Base-by-base conservation (phyloP, 257 asterid genomes). In the Haberlea rhodopensis region DNA sequence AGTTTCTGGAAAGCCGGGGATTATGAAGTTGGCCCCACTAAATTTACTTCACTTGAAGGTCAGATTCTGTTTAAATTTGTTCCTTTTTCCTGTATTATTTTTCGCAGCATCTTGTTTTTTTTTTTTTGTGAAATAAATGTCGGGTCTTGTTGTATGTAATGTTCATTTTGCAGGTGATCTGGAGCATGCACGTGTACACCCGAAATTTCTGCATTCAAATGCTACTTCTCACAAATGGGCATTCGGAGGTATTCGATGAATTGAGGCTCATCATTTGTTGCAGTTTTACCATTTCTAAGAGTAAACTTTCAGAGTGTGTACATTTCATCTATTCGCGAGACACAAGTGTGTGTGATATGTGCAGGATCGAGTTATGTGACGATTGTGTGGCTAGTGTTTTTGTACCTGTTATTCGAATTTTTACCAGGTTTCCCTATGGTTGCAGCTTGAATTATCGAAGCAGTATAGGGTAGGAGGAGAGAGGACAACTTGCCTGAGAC, bases 141-240 rank as follows among this genome's bases (percentile, higher is more conserved):
- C 22, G 26, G 28, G 57, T 57, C 20, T 51, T 46, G 6, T 13
- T 20, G 66, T 32, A 59, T 62, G 70, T 70, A 34, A 51, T 68
- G 48, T 24, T 19, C 19, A 55, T 65, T n/a, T n/a, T 80, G 57
- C 54, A 91, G 96, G 88, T 74, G 92, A 82, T 65, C 69, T 91
- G 88, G 95, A 89, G 75, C 98, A 86, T 73, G 95, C 96, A 8
- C 94, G 98, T 3, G 98, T 91, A 68, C 87, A 91, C 75, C 98
- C 98, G 5, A 91, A 87, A 84, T 91, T 89, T 78, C 71, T 91
- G 69, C 98, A 91, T 84, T 82, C 98, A 6, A 89, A 91, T 75
- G 96, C 98, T 21, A 91, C 98, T 57, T 88, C 92, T 51, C 98
- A 91, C 72, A 87, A 85, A 72, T 91, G 98, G 98, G 98, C 96